These are phyloP conservation scores for Petasospora fabianii DNA, from an alignment of 1,139 yeast genomes.

Conservation along the genomic window DNA sequence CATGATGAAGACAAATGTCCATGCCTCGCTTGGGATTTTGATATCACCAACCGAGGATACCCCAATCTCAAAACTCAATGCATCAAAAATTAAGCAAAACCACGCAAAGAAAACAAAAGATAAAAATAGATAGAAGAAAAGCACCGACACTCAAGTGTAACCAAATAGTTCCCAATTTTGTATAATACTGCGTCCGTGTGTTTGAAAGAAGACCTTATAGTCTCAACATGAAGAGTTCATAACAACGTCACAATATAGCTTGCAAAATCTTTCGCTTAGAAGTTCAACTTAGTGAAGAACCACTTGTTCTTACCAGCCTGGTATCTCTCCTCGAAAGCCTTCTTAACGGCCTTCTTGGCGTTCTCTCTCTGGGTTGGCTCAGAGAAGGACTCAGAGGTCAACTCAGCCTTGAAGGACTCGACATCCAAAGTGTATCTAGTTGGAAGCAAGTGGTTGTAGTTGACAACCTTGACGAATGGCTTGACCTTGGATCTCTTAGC, in stretches of 20 bases:
- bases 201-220: background rate
- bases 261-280: constrained; percentile 47
- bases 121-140: constrained; percentile 5
- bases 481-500: constrained; percentile 97
- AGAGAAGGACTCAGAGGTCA: constrained; percentile 87
- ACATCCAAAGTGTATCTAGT: constrained; percentile 98
- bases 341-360: constrained; percentile 98
- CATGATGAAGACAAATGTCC: background rate
- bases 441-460: constrained; percentile 99
- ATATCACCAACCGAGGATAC: too few relatives aligned
- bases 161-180: constrained; percentile 8
- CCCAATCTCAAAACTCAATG: constrained; percentile 8
- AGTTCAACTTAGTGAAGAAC: constrained; percentile 98
- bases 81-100: constrained; percentile 12
- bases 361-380: constrained; percentile 99
- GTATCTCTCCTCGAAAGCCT: constrained; percentile 99
- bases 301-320: constrained; percentile 99
- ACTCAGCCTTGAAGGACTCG: constrained; percentile 88
- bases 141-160: constrained; percentile 3
- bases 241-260: constrained; percentile 2
- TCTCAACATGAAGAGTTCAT: background rate
- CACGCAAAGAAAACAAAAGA: constrained; percentile 9
- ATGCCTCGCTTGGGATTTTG: too few relatives aligned
- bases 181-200: constrained; percentile 2
- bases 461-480: constrained; percentile 97